phyloP scores from a whole-genome alignment of 176 grass and related monocot genomes.

The Oryza punctata region DNA sequence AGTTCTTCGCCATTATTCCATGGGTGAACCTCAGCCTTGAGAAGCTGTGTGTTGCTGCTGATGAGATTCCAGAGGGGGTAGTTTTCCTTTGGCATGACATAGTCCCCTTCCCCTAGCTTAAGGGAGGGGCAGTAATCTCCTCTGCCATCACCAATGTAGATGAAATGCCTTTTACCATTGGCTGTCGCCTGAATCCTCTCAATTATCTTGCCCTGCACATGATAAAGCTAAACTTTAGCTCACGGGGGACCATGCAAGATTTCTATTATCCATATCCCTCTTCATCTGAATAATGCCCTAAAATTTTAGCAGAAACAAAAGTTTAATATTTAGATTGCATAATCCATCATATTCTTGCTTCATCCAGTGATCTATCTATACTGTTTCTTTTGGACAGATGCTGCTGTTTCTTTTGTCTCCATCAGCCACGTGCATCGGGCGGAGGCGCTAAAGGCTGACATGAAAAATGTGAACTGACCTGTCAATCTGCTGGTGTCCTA shows the following conservation, averaged over 20 bases:
- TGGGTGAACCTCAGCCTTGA: constrained; percentile 66
- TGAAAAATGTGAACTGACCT: constrained; percentile 25
- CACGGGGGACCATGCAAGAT: not conserved
- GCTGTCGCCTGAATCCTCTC: constrained; percentile 52
- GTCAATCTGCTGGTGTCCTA: constrained; percentile 14
- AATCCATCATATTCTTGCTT: not conserved
- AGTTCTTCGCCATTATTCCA: constrained; percentile 62
- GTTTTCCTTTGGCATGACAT: constrained; percentile 80
- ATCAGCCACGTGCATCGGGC: constrained; percentile 29
- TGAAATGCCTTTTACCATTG: constrained; percentile 39
- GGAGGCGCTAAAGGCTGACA: not conserved
- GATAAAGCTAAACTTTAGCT: constrained; percentile 23
- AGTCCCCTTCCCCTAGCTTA: constrained; percentile 67
- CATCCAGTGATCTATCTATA: not conserved
- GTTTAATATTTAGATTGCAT: constrained; percentile 27
- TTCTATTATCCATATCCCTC: not conserved
- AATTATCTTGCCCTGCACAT: constrained; percentile 69
- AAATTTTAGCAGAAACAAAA: constrained; percentile 13
- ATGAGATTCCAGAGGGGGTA: constrained; percentile 73
- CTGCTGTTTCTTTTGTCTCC: constrained; percentile 6
- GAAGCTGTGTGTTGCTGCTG: constrained; percentile 48
- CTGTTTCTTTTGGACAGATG: constrained; percentile 7
- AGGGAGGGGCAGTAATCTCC: constrained; percentile 81
- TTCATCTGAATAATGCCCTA: not conserved
- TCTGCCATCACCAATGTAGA: constrained; percentile 78